Base-by-base conservation (phyloP, 1,284 basidiomycete genomes). In the Cutaneotrichosporon sp. region DNA sequence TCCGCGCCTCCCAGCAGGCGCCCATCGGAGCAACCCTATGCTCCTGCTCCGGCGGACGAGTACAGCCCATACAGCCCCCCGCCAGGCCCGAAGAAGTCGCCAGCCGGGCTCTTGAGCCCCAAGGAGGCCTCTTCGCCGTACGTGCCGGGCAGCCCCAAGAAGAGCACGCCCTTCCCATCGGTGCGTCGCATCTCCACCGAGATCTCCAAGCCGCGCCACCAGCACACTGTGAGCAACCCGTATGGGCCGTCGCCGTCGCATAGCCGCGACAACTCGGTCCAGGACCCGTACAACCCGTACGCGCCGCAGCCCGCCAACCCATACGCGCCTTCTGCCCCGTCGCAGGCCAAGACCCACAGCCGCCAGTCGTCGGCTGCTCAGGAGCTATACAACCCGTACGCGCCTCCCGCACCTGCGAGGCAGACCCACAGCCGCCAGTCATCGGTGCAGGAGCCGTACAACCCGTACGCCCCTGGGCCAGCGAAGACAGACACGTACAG, bases 271-370 rank as follows among this genome's bases (percentile, higher is more conserved):
- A 29, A 42, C 14, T 53, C 51, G 22, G 34, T 34, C 4, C 54
- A 55, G 49, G 49, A 58, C 38, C 36, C 56, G 34, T 61, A 61
- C 55, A 61, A 61, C 34, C 60, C 60, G 7, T 61, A 61, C 22
- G 60, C 54, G 10, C 50, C 52, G 33, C 52, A 46, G 7, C 33
- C 31, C 18, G 50, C 33, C 18, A 42, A 60, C 47, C 59, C 59
- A 1, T 60, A 60, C 38, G 53, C 53, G 16, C 53, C 59, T 6
- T 34, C 52, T 24, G 43, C 42, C 1, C 33, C 20, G 22, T 29
- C 43, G 5, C 14, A 61, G 49, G 33, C 55, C 38, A n/a, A 42
- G 43, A 8, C 33, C 0, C 24, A 31, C 36, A 27, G 45, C 27
- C 46, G 27, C 42, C 59, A 49, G 47, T 57, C 62, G 0, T 63